Base-by-base conservation (phyloP, 208 protist genomes). In the Trypanosoma lewisi region DNA sequence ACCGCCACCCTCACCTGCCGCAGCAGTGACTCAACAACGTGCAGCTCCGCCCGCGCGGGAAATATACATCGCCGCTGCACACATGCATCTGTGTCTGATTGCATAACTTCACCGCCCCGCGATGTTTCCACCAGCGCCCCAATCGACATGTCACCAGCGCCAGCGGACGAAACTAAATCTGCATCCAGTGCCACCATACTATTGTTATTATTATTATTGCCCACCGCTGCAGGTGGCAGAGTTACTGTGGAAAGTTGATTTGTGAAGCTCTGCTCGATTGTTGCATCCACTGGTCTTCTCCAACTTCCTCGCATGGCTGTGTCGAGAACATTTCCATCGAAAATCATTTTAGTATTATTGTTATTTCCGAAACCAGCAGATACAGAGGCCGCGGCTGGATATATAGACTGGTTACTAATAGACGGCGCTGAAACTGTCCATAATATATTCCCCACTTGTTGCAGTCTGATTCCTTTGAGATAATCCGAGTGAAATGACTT, bases 1-100 rank as follows among this genome's bases (percentile, higher is more conserved):
- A 92, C 82, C 25, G 80, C 74, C 47, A 95, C 83, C 62, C 91
- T 95, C 31, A 90, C 57, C 58, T 81, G 77, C 0, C 85, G 82
- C 34, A 92, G 58, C n/a, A 83, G 63, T 31, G 77, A 78, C 67
- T 93, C 86, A 39, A 90, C 59, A 52, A 64, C 54, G 12, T 87
- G 49, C 47, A 87, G 77, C 21, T 78, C 73, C 16, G 71, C 63
- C 69, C 81, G 83, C 28, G 39, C 42, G 4, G 63, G 27, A 28
- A 47, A 16, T 6, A 51, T 67, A 14, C 37, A 8, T 52, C 39
- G 7, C 39, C 17, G n/a, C n/a, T n/a, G n/a, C n/a, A n/a, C n/a
- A n/a, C n/a, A n/a, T n/a, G n/a, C n/a, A n/a, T n/a, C 52, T 31
- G 19, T 54, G 4, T 69, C 72, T 8, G n/a, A 54, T 30, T 44